Evolutionary conservation across 768 basidiomycete species (phyloP).

Genomic region (Kwoniella dendrophila): DNA sequence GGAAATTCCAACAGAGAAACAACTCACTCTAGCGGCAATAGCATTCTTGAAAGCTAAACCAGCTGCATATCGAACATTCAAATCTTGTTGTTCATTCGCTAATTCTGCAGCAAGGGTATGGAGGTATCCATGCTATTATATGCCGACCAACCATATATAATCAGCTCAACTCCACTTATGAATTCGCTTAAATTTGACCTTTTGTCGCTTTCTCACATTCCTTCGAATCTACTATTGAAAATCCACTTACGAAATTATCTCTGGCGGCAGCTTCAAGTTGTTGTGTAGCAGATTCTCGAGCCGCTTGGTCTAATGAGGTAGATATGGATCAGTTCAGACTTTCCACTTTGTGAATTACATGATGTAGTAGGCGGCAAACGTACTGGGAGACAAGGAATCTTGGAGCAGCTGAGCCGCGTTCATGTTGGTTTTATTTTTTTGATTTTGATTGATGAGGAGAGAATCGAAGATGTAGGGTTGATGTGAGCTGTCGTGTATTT

Average conservation of each 20-base stretch:
- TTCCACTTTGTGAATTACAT: not conserved
- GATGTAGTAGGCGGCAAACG: slow-evolving; percentile 41
- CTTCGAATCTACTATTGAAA: slow-evolving; percentile 4
- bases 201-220: too few relatives aligned
- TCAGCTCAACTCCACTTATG: not conserved
- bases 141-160: slow-evolving; percentile 3
- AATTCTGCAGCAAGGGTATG: slow-evolving; percentile 83
- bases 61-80: slow-evolving; percentile 89
- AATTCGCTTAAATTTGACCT: not conserved
- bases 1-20: not conserved
- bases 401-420: slow-evolving; percentile 87
- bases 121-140: slow-evolving; percentile 81
- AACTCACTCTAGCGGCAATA: slow-evolving; percentile 79
- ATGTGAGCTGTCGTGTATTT: not conserved
- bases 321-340: not conserved
- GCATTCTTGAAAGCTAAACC: slow-evolving; percentile 96
- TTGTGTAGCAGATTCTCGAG: slow-evolving; percentile 87
- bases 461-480: not conserved
- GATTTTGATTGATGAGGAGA: not conserved
- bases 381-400: slow-evolving; percentile 87
- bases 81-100: slow-evolving; percentile 68
- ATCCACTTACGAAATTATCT: slow-evolving; percentile 79
- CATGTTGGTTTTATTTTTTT: slow-evolving; percentile 59
- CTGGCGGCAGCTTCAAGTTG: slow-evolving; percentile 82
- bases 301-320: slow-evolving; percentile 69